Evolutionary conservation across 208 protist species (phyloP).

Genomic region (Crithidia brevicula): DNA sequence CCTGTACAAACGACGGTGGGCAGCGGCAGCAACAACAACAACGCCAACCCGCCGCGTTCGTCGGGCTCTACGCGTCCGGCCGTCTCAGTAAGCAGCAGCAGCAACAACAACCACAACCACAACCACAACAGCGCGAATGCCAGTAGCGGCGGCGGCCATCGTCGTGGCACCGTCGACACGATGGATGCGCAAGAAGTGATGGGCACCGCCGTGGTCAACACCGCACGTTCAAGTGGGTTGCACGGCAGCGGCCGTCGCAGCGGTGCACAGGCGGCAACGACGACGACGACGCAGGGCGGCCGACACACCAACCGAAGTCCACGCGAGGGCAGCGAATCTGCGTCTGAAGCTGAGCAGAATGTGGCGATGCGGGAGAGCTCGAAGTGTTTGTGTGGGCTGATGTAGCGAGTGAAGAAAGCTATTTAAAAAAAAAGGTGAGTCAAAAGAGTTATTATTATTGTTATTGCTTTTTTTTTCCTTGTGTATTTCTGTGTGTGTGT

Average conservation of each 20-base stretch:
- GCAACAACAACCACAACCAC: neutral
- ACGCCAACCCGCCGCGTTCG: no score
- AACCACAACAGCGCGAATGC: neutral
- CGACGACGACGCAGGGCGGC: neutral
- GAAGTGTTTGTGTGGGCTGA: slow-evolving; percentile 39
- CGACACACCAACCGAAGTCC: neutral
- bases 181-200: slow-evolving; percentile 12
- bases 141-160: neutral
- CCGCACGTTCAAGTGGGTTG: neutral
- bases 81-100: no score
- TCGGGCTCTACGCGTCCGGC: no score
- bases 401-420: slow-evolving; percentile 10
- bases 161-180: neutral
- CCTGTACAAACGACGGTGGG: no score
- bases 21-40: no score
- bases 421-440: no score
- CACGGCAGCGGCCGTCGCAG: neutral
- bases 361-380: slow-evolving; percentile 44
- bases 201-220: slow-evolving; percentile 15
- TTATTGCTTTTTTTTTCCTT: slow-evolving; percentile 1
- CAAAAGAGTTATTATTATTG: no score
- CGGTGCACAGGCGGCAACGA: neutral
- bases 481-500: neutral
- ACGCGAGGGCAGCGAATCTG: slow-evolving; percentile 18
- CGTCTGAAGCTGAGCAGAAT: slow-evolving; percentile 28